These are phyloP conservation scores for Sequoia sempervirens DNA, from an alignment of 75 land plant genomes.

Conservation along the genomic window DNA sequence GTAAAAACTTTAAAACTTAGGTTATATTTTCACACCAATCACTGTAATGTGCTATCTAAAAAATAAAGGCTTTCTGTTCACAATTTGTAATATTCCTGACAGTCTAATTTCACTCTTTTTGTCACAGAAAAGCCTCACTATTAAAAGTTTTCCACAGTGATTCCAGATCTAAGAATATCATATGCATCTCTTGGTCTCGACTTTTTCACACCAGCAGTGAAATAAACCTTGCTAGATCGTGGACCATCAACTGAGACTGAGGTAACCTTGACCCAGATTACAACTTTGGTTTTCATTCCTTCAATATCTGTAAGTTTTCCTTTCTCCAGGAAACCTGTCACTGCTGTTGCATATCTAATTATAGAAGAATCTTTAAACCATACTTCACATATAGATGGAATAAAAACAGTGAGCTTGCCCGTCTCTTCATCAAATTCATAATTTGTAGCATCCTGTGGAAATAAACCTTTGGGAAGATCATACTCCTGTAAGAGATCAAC, in stretches of 20 bases:
- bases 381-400: conserved; percentile 83
- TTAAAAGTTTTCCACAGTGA: conserved; percentile 66
- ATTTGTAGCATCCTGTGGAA: conserved; percentile 86
- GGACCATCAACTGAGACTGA: conserved; percentile 48
- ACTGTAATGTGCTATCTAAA: background rate
- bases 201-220: conserved; percentile 78
- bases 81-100: background rate
- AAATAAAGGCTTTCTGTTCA: background rate
- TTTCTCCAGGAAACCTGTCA: conserved; percentile 76
- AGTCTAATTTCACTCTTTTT: background rate
- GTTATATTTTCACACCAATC: conserved; percentile 5
- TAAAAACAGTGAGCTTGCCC: conserved; percentile 57
- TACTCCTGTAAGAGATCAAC: conserved; percentile 78
- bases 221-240: conserved; percentile 41
- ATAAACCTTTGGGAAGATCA: conserved; percentile 72
- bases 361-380: conserved; percentile 83
- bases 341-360: conserved; percentile 54
- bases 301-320: conserved; percentile 80
- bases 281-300: conserved; percentile 87
- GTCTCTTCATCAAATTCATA: conserved; percentile 93
- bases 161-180: conserved; percentile 67
- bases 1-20: background rate
- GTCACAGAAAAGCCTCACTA: background rate
- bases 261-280: conserved; percentile 86
- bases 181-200: conserved; percentile 69